Base-by-base conservation (phyloP, 352 stramenopile genomes). In the Thraustochytrium aureum region DNA sequence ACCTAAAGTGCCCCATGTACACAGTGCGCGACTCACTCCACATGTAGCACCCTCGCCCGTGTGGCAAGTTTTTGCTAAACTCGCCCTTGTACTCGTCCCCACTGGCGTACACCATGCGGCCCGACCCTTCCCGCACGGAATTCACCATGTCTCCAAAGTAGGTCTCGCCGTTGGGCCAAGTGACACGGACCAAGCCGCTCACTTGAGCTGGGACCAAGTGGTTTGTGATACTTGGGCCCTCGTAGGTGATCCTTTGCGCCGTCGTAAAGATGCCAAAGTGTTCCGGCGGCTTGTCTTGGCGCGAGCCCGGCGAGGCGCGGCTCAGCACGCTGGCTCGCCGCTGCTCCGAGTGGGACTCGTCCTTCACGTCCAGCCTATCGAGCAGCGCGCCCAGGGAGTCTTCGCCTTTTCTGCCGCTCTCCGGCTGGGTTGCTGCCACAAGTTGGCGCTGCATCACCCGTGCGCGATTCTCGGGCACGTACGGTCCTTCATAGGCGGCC, bases 1-100 rank as follows among this genome's bases (percentile, higher is more conserved):
- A 20, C 12, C 62, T 26, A 43, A 86, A 85, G 47, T 62, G 20
- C 14, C 83, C 83, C 12, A 6, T 30, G 38, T 86, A 86, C 12
- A 38, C n/a, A 2, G 50, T 60, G 3, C 83, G 69, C n/a, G 59
- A 62, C 47, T 83, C 74, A 5, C 61, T 74, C 59, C 79, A 84
- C 3, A 64, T 65, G 73, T 86, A 84, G 2, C 35, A 45, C 20
- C 83, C 83, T 7, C n/a, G 2, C 17, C 83, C 83, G 22, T 84
- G 32, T 43, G 79, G 75, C 22, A n/a, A 41, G 30, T 84, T 66
- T 10, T 81, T 50, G 5, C 62, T 5, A 72, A 72, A 86, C 26
- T 81, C 26, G 41, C 83, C 83, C 52, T 85, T 84, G 66, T 86
- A 86, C 41, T 61, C 64, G 82, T 85, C 73, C 35, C 73, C 73